phyloP scores from a whole-genome alignment of 2,329 filamentous ascomycete species.

The Claviceps arundinis region DNA sequence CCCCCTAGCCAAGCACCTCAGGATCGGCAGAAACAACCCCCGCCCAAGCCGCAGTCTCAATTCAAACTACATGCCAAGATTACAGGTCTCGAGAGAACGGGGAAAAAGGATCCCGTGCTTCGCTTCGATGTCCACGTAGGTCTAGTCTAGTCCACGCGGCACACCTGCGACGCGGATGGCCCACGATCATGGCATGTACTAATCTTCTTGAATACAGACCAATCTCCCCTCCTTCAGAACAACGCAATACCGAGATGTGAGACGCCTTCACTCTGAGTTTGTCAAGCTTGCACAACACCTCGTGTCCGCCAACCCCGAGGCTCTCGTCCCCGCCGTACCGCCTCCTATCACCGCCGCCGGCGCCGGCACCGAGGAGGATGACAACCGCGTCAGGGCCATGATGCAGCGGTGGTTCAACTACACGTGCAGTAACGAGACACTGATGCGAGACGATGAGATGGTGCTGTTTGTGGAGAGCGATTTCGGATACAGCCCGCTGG shows the following conservation, averaged over 20 bases:
- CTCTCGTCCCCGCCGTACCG: slow-evolving; percentile 84
- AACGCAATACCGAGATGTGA: slow-evolving; percentile 94
- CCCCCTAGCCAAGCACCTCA: slow-evolving; percentile 15
- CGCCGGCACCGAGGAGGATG: slow-evolving; percentile 91
- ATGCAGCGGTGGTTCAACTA: slow-evolving; percentile 94
- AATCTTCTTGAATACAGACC: slow-evolving; percentile 44
- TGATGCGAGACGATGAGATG: slow-evolving; percentile 95
- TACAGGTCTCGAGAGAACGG: slow-evolving; percentile 80
- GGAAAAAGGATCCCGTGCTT: slow-evolving; percentile 89
- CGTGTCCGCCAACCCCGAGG: slow-evolving; percentile 94
- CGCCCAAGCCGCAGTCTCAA: slow-evolving; percentile 46
- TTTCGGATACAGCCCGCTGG: slow-evolving; percentile 92
- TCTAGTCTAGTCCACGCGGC: neutral
- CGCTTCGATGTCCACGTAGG: slow-evolving; percentile 90
- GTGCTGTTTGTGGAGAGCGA: slow-evolving; percentile 98
- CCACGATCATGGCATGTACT: no score
- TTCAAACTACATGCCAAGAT: slow-evolving; percentile 91
- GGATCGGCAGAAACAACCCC: slow-evolving; percentile 37
- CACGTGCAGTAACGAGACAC: slow-evolving; percentile 79
- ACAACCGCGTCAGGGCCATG: slow-evolving; percentile 71
- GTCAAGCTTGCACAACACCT: slow-evolving; percentile 91
- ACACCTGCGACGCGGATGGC: no score
- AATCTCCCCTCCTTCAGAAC: slow-evolving; percentile 97
- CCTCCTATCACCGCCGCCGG: slow-evolving; percentile 90
- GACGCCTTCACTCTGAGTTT: slow-evolving; percentile 90